Conservation (phyloP, 169 alveolate species). For the Cryptosporidium xiaoi region DNA sequence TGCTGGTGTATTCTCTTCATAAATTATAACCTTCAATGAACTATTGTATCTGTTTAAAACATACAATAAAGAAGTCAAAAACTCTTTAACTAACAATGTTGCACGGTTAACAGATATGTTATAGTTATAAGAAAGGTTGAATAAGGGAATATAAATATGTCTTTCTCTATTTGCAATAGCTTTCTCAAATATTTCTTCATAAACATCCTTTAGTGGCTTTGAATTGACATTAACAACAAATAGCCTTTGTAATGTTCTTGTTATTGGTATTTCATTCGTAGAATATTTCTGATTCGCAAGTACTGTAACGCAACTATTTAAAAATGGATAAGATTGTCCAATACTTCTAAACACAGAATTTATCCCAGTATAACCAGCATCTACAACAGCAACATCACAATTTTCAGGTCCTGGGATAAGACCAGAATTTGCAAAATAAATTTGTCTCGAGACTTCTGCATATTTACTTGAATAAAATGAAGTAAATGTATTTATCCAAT, state of each 20-base stretch:
- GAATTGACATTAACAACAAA: not conserved
- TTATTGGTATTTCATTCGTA: not conserved
- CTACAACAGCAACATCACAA: conserved; percentile 21
- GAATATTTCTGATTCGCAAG: conserved; percentile 38
- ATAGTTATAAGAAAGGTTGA: not conserved
- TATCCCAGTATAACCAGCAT: not conserved
- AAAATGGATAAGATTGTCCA: conserved; percentile 9
- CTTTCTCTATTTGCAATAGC: conserved; percentile 27
- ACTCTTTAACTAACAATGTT: not conserved
- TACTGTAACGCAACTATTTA: not conserved
- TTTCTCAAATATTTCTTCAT: conserved; percentile 3
- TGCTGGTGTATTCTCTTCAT: conserved; percentile 19
- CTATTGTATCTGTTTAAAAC: not conserved
- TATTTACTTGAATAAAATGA: not conserved
- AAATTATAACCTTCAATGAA: not conserved
- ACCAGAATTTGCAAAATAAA: conserved; percentile 4
- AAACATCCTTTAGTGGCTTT: not conserved
- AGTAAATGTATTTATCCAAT: conserved; percentile 1
- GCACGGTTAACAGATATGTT: not conserved
- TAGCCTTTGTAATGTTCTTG: conserved; percentile 14
- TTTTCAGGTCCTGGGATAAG: not conserved
- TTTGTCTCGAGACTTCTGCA: not conserved
- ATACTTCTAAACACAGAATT: not conserved
- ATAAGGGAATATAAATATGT: not conserved
- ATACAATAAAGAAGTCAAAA: not conserved